Conservation (phyloP, 176 grass and related monocot species). For the Elaeis guineensis region DNA sequence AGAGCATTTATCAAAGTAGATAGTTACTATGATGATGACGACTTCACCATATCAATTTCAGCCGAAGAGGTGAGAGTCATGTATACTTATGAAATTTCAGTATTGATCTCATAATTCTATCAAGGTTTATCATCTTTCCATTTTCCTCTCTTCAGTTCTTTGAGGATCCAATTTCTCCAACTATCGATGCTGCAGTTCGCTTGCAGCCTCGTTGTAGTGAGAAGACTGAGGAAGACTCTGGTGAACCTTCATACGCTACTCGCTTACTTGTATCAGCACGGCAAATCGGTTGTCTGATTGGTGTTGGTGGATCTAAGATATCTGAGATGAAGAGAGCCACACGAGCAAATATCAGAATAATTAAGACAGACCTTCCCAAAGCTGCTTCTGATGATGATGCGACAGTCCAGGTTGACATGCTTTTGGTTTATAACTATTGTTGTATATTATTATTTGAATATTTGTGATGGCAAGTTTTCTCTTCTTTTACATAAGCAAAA, state of each 20-base stretch:
- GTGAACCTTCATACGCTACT: constrained; percentile 57
- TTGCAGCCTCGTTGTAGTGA: constrained; percentile 89
- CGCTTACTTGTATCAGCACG: constrained; percentile 83
- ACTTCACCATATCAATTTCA: constrained; percentile 88
- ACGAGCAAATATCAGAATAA: constrained; percentile 75
- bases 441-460: background rate
- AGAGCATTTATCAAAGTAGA: constrained; percentile 87
- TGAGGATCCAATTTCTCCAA: constrained; percentile 80
- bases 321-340: constrained; percentile 79
- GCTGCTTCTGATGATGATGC: constrained; percentile 86
- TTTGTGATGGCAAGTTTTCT: constrained; percentile 1
- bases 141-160: constrained; percentile 43
- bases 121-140: no score
- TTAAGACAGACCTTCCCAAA: constrained; percentile 91
- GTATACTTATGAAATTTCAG: background rate
- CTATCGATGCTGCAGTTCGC: constrained; percentile 79
- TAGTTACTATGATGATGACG: constrained; percentile 67
- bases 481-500: background rate
- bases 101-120: background rate
- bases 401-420: constrained; percentile 71
- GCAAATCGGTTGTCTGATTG: constrained; percentile 84
- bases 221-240: constrained; percentile 63
- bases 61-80: constrained; percentile 72
- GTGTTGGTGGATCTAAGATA: constrained; percentile 89
- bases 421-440: background rate